A percentile compares a stretch with the other conserved stretches of the same genome.
Evolutionary conservation across 768 basidiomycete genomes (phyloP).

Genomic region (Xerocomellus chrysenteron): DNA sequence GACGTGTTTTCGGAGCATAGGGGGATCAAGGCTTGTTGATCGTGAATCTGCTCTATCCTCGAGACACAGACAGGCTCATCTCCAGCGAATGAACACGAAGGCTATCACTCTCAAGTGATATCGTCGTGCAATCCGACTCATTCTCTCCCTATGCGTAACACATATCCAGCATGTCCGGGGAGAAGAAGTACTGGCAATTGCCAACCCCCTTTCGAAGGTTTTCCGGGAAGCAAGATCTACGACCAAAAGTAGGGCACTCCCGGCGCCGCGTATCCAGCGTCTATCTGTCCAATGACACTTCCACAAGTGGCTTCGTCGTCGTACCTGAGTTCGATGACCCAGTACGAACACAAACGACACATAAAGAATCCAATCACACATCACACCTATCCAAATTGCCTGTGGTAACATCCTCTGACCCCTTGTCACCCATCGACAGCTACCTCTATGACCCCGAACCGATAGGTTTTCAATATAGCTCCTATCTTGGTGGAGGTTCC

Average conservation of each 20-base stretch:
- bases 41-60: background rate
- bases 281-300: slow-evolving; percentile 20
- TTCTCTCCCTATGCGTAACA: slow-evolving; percentile 9
- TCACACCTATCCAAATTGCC: background rate
- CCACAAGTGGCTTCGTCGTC: slow-evolving; percentile 15
- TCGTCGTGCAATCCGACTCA: background rate
- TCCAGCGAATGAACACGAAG: background rate
- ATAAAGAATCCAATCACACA: background rate
- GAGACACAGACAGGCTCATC: background rate
- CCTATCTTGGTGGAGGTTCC: background rate
- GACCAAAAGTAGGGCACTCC: slow-evolving; percentile 3
- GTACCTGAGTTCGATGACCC: slow-evolving; percentile 28
- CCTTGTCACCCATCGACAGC: background rate
- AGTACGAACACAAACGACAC: background rate
- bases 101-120: background rate
- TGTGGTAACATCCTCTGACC: background rate
- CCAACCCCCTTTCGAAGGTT: slow-evolving; percentile 21
- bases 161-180: slow-evolving; percentile 19
- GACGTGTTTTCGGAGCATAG: slow-evolving; percentile 2
- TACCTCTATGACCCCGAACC: background rate
- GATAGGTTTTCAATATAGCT: background rate
- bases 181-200: slow-evolving; percentile 29
- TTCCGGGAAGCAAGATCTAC: slow-evolving; percentile 7
- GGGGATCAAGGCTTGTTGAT: background rate
- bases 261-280: slow-evolving; percentile 17